Conservation (phyloP, 2,329 filamentous ascomycete species). For the Phialophora expanda region DNA sequence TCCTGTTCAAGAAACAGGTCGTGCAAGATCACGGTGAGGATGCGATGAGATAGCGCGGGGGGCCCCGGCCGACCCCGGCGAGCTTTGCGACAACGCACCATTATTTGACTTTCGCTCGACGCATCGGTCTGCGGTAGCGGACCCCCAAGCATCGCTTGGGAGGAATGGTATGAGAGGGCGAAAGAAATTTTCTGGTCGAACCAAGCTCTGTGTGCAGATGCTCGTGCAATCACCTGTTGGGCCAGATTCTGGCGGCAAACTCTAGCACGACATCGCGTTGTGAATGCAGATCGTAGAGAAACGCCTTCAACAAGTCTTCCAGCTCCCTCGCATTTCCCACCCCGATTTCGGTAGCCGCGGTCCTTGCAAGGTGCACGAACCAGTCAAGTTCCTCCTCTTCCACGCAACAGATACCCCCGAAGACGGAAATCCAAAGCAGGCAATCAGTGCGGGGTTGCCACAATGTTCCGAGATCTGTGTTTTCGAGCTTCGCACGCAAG, state of each 20-base stretch:
- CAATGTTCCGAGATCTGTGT: slow-evolving; percentile 13
- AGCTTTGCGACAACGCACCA: not conserved
- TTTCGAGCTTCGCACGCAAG: slow-evolving; percentile 19
- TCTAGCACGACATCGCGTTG: slow-evolving; percentile 23
- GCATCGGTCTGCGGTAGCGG: not conserved
- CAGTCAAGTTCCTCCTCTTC: slow-evolving; percentile 24
- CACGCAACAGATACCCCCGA: slow-evolving; percentile 27
- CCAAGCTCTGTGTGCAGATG: not conserved
- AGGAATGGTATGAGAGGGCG: not conserved
- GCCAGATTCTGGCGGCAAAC: slow-evolving; percentile 27
- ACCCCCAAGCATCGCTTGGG: not conserved
- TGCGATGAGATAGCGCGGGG: not conserved
- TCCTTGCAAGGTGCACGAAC: slow-evolving; percentile 25
- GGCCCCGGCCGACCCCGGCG: not conserved
- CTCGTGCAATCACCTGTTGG: not conserved
- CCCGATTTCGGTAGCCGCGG: slow-evolving; percentile 19
- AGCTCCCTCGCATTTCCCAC: slow-evolving; percentile 20
- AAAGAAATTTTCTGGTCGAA: not conserved
- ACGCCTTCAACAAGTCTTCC: slow-evolving; percentile 23
- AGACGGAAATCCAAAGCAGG: slow-evolving; percentile 29
- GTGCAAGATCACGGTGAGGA: not conserved
- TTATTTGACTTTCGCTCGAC: not conserved
- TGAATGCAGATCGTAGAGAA: slow-evolving; percentile 29
- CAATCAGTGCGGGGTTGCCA: slow-evolving; percentile 26
- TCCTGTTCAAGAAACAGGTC: slow-evolving; percentile 19